Evolutionary conservation across 257 asterid genomes (phyloP), one percentile per base, ranked within the genome.

Genomic region (Agastache rugosa): DNA sequence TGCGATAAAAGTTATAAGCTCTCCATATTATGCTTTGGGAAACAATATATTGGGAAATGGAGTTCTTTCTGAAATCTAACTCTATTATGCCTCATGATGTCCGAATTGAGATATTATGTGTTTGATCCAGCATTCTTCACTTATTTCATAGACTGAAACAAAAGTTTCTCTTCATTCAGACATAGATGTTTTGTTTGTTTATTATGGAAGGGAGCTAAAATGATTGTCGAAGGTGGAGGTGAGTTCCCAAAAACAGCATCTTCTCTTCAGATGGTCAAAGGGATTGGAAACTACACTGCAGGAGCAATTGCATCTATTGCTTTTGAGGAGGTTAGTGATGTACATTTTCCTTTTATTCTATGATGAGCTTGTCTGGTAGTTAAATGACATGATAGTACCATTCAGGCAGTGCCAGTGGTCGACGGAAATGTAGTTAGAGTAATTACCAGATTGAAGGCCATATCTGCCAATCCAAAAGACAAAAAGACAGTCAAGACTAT

Each of bases 291-390:
- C 27, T 94, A 94, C 72, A 94, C 98, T 44, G 98, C 99, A 45
- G 99, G 99, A 77, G 99, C 98, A 69, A 87, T 92, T 75, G 96
- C 98, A 69, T 92, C 99, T 16, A 94, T 94, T 72, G 98, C 99
- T 56, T 92, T 92, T 75, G 81, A 86, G 66, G 92, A 94, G 97
- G 99, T 94, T 73, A 42, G 73, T 76, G 69, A 59, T 35, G 65
- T 69, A 39, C 58, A 27, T 63, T 44, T 42, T 73, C 66, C 22
- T 55, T 51, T 55, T 34, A 41, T 73, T 37, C 23, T 64, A n/a
- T 58, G 9, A 1, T 55, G 23, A 76, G 56, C 55, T 53, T 47
- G 15, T 63, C 58, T 23, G 73, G 22, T 31, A 42, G 42, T 75
- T 42, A 56, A 73, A 47, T 79, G 67, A 80, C 42, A 15, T 63